Evolutionary conservation across 371 early-diverging fungal species (phyloP), one percentile per base, ranked within the genome.

Genomic region (Dichotomocladium elegans): DNA sequence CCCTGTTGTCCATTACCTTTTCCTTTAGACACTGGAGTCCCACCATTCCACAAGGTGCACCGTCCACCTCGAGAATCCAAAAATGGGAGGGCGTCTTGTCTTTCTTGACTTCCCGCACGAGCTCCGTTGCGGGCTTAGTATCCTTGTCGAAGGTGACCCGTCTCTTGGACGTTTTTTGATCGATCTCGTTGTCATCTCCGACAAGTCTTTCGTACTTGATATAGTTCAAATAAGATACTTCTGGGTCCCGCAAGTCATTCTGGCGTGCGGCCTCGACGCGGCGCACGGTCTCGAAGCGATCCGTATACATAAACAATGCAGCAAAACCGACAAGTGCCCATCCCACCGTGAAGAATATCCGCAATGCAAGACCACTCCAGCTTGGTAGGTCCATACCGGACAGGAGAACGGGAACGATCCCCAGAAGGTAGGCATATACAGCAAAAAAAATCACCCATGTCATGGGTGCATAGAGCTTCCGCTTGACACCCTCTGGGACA

Each of bases 401-500:
- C 1, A 69, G 24, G 2, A 61, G 19, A 3, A 51, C 34, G 1
- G 70, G 73, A 4, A 73, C 57, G 41, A 51, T 33, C n/a, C 57
- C 34, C 17, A 73, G 26, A 9, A 77, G 48, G 31, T 61, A 53
- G 14, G 62, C 59, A 33, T 67, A 73, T 0, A 64, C 55, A 28
- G 37, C 59, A 37, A 77, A 53, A 61, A 65, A 68, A 10, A 60
- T 29, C 3, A 61, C 29, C 74, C 71, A 73, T 3, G 66, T 59
- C 8, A 53, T 12, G 4, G 70, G 70, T 4, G 68, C 47, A 63
- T 59, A 48, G 4, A 73, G 25, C 35, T 73, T 72, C 12, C 55
- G 61, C 41, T 67, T 57, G 15, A 77, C 72, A 22, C 70, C 71
- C 50, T 73, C 65, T 9, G 70, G 73, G 3, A 77, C 70, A n/a